phyloP scores from a whole-genome alignment of 331 rosid species.

The Arachis monticola region DNA sequence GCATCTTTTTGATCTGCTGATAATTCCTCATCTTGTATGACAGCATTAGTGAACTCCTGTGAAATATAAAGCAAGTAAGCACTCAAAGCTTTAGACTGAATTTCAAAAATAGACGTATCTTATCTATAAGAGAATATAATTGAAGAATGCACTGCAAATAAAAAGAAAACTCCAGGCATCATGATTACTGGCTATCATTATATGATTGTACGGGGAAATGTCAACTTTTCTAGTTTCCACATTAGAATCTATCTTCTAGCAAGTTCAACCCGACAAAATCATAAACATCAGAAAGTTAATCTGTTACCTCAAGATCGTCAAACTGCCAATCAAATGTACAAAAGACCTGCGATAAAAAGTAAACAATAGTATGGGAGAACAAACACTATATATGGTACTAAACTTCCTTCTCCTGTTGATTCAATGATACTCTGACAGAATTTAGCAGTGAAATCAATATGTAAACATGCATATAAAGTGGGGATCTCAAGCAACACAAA shows the following conservation, averaged over 20 bases:
- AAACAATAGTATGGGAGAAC: conserved; percentile 4
- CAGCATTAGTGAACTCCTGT: conserved; percentile 67
- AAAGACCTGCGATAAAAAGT: conserved; percentile 50
- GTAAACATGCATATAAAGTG: conserved; percentile 15
- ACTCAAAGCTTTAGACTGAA: conserved; percentile 6
- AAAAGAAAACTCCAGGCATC: conserved; percentile 1
- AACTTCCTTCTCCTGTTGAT: conserved; percentile 15
- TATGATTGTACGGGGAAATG: not conserved
- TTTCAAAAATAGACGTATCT: not conserved
- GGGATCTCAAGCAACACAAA: conserved; percentile 2
- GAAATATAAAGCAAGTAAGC: conserved; percentile 24
- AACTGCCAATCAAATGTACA: conserved; percentile 80
- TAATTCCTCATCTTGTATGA: conserved; percentile 64
- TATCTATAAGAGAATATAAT: not conserved
- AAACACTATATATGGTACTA: not conserved
- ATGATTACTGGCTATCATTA: not conserved
- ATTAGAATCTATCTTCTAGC: conserved; percentile 2
- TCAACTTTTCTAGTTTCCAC: not conserved
- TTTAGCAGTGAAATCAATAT: not conserved
- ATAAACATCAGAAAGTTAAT: conserved; percentile 23
- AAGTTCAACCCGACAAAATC: not conserved
- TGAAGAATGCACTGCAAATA: conserved; percentile 2
- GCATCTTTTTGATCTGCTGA: conserved; percentile 62
- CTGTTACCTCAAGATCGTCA: conserved; percentile 71
- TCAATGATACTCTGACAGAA: not conserved